Evolutionary conservation across 163 green algal genomes (phyloP).

Genomic region (Prototheca wickerhamii): DNA sequence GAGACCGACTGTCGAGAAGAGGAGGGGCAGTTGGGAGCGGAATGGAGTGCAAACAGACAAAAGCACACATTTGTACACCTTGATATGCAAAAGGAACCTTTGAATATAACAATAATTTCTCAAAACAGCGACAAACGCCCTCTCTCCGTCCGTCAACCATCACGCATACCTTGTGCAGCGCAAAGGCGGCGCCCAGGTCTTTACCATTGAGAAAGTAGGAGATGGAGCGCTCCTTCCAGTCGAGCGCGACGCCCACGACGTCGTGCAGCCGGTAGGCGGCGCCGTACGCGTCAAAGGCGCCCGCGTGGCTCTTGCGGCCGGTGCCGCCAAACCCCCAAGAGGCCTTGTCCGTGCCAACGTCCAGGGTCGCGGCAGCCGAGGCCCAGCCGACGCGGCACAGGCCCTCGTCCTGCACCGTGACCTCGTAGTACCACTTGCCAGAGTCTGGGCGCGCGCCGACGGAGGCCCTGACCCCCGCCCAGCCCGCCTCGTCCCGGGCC

Average conservation of each 20-base stretch:
- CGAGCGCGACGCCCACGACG: slow-evolving; percentile 60
- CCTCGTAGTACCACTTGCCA: slow-evolving; percentile 38
- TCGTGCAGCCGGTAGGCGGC: slow-evolving; percentile 51
- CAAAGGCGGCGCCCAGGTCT: slow-evolving; percentile 52
- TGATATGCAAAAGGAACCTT: too few species aligned
- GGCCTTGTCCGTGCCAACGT: slow-evolving; percentile 55
- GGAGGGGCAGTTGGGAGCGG: background rate
- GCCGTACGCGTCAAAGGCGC: slow-evolving; percentile 63
- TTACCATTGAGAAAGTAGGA: slow-evolving; percentile 64
- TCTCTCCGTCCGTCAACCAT: background rate
- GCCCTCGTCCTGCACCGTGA: slow-evolving; percentile 56
- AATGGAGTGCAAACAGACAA: too few species aligned
- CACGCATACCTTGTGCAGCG: slow-evolving; percentile 26
- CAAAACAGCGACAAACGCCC: background rate
- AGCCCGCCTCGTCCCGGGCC: slow-evolving; percentile 42
- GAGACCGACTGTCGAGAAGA: slow-evolving; percentile 14
- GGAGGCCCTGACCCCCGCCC: slow-evolving; percentile 50
- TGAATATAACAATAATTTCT: too few species aligned
- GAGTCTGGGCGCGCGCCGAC: slow-evolving; percentile 16
- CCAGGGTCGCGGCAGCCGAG: slow-evolving; percentile 35
- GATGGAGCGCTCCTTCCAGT: slow-evolving; percentile 33
- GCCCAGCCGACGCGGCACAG: slow-evolving; percentile 68
- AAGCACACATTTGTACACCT: background rate
- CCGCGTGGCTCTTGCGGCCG: slow-evolving; percentile 60
- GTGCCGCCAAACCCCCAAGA: slow-evolving; percentile 73